Evolutionary conservation across 192 early-diverging fungal species (phyloP).

Genomic region (Haplosporangium gracile): DNA sequence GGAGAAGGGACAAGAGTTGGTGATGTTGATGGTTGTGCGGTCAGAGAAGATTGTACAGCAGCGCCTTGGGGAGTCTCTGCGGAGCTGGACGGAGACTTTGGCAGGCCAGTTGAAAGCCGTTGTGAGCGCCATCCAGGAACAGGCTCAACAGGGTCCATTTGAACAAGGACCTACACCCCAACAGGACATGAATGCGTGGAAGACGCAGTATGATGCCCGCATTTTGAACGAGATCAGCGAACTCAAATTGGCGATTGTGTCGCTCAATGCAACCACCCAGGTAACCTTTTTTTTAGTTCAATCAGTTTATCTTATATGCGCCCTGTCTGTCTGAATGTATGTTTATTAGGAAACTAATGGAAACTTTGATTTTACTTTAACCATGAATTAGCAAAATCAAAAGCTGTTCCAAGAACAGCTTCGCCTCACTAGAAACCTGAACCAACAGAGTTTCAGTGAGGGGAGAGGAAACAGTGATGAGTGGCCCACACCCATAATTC

Average conservation of each 20-base stretch:
- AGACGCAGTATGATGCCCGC: not conserved
- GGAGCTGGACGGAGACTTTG: not conserved
- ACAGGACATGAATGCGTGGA: not conserved
- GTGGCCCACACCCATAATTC: not conserved
- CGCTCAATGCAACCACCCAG: not conserved
- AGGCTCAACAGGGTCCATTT: not conserved
- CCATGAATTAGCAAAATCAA: not conserved
- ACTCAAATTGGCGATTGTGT: not conserved
- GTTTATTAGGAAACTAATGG: no score
- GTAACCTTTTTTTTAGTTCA: not conserved
- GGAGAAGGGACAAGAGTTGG: not conserved
- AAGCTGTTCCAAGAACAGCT: not conserved
- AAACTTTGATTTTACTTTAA: no score
- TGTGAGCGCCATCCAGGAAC: not conserved
- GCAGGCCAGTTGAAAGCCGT: not conserved
- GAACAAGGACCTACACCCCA: not conserved
- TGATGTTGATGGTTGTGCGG: not conserved
- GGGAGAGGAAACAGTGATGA: not conserved
- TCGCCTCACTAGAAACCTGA: no score
- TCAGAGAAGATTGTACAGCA: not conserved
- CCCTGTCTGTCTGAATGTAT: no score
- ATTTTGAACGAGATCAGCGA: not conserved
- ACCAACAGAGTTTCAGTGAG: not conserved
- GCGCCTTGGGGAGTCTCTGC: not conserved
- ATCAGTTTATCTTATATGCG: not conserved